Evolutionary conservation across 2,329 filamentous ascomycete species (phyloP), one percentile per base, ranked within the genome.

Genomic region (Fusarium heterosporum): DNA sequence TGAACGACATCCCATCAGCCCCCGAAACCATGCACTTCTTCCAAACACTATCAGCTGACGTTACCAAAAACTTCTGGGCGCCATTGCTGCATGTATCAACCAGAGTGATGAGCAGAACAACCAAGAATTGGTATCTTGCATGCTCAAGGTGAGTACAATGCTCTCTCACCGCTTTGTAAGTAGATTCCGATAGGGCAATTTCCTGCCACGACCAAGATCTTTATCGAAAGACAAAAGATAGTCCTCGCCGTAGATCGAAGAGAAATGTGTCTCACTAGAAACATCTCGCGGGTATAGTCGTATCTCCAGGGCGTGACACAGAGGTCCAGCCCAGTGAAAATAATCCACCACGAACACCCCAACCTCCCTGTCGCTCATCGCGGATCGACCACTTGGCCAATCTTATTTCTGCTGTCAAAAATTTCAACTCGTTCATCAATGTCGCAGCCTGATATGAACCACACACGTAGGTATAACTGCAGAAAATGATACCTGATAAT

Each of bases 301-400:
- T 34, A 40, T 48, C 41, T 46, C 53, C 53, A 52, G 49, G 43
- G 17, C n/a, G 60, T 61, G 42, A 48, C 50, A 68, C 60, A 48
- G 46, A 45, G 61, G n/a, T 39, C 29, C 28, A 47, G 29, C 48
- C 48, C 46, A 28, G 28, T 38, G 30, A 48, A 50, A 25, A 51
- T 42, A 42, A 48, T 43, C 41, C 47, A 46, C 45, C 55, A 52
- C 41, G 49, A 52, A 40, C 39, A 34, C 16, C 52, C 50, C 28
- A 22, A 39, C 25, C 56, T 53, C 48, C 55, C 42, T 68, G 49
- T 65, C 32, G 41, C 22, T 43, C 48, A 38, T 41, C 48, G 36
- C 32, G 30, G 40, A 48, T 68, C 50, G 50, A 61, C 64, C 64
- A 41, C 64, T 68, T 66, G 64, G 64, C 48, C 43, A 25, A 55